These are phyloP conservation scores for Haplosporangium sp. DNA, from an alignment of 371 early-diverging fungal species.

Conservation along the genomic window DNA sequence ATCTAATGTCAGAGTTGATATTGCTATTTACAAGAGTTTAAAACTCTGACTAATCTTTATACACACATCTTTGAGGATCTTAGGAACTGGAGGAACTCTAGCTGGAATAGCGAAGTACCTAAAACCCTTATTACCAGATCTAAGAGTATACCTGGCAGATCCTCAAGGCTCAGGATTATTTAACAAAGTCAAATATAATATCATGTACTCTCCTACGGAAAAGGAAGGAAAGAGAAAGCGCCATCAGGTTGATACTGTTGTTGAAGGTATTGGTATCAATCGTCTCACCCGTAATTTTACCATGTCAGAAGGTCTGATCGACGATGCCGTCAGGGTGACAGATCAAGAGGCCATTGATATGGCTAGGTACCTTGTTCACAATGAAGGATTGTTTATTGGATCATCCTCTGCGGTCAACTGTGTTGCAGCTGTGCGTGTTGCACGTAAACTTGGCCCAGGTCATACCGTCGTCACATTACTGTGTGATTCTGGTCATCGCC, in stretches of 20 bases:
- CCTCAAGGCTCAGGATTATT: constrained; percentile 95
- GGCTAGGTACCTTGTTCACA: constrained; percentile 85
- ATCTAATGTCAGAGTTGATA: no score
- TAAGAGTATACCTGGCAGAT: constrained; percentile 88
- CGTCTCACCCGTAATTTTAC: constrained; percentile 93
- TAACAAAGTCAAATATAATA: constrained; percentile 90
- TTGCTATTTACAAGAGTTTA: no score
- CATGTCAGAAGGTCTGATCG: constrained; percentile 68
- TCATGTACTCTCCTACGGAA: constrained; percentile 90
- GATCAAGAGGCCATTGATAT: constrained; percentile 94
- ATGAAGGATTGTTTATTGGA: constrained; percentile 94
- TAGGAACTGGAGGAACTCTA: constrained; percentile 94
- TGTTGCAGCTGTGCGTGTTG: constrained; percentile 86
- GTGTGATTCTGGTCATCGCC: constrained; percentile 87
- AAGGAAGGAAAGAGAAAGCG: constrained; percentile 91
- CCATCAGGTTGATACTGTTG: constrained; percentile 96
- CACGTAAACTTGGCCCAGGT: constrained; percentile 79
- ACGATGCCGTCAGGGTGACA: constrained; percentile 89
- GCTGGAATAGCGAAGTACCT: constrained; percentile 89
- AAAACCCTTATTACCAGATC: constrained; percentile 69
- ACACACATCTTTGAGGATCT: neutral
- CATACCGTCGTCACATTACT: constrained; percentile 87
- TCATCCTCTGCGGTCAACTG: constrained; percentile 93
- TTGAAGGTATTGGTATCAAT: constrained; percentile 97
- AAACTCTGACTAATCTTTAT: no score